Evolutionary conservation across 352 stramenopile genomes (phyloP).

Genomic region (Pythium utonaiense): DNA sequence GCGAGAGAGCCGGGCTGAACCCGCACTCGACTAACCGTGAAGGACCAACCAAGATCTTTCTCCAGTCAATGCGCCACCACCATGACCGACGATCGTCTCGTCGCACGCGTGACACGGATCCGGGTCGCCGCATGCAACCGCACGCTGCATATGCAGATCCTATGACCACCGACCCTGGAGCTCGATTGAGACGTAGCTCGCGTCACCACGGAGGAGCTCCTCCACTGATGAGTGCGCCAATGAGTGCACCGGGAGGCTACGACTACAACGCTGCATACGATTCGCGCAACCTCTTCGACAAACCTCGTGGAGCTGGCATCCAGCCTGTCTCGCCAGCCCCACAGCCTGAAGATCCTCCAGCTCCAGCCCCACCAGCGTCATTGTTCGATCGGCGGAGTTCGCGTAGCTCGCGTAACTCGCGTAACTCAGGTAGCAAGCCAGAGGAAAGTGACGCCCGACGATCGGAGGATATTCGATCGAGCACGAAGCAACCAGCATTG

Average conservation of each 20-base stretch:
- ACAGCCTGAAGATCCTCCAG: neutral
- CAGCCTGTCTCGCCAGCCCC: neutral
- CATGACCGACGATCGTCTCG: constrained; percentile 8
- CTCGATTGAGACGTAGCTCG: neutral
- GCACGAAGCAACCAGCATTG: neutral
- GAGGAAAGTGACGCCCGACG: constrained; percentile 9
- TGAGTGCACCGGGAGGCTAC: neutral
- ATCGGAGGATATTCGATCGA: neutral
- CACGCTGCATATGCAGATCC: neutral
- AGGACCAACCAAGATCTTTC: constrained; percentile 55
- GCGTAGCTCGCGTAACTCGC: no score
- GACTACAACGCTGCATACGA: constrained; percentile 1
- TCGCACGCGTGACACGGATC: neutral
- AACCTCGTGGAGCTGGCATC: constrained; percentile 1
- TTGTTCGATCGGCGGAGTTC: constrained; percentile 63
- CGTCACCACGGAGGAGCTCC: neutral
- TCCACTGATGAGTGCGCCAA: neutral
- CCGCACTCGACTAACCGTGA: constrained; percentile 13
- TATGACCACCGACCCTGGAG: neutral
- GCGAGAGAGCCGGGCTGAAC: neutral
- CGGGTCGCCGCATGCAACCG: constrained; percentile 1
- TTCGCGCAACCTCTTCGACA: constrained; percentile 8
- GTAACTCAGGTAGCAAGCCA: constrained; percentile 5
- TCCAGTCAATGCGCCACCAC: constrained; percentile 59
- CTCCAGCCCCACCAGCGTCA: constrained; percentile 31